These are phyloP conservation scores for Geotrichum bryndzae DNA, from an alignment of 1,139 yeast genomes.

Conservation along the genomic window DNA sequence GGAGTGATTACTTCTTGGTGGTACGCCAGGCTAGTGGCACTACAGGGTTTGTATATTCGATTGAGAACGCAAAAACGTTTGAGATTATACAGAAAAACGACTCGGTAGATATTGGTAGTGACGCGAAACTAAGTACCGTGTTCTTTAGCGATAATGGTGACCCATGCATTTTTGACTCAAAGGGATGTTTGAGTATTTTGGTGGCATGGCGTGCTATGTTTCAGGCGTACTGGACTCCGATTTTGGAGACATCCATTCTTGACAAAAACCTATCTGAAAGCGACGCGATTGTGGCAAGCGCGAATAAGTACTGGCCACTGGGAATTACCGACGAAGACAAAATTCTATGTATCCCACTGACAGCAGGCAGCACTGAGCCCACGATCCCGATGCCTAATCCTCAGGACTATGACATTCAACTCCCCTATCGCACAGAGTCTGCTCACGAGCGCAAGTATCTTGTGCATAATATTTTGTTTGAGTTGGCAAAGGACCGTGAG, in stretches of 20 bases:
- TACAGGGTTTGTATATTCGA: constrained; percentile 33
- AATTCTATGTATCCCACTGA: constrained; percentile 66
- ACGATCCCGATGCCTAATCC: constrained; percentile 77
- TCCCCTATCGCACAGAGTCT: constrained; percentile 44
- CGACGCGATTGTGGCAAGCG: constrained; percentile 33
- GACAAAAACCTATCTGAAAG: constrained; percentile 52
- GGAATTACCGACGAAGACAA: constrained; percentile 60
- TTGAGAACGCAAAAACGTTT: constrained; percentile 36
- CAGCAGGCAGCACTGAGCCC: constrained; percentile 50
- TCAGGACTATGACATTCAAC: constrained; percentile 60
- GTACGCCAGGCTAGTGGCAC: constrained; percentile 29
- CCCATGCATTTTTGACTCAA: constrained; percentile 79
- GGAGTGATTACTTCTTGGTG: constrained; percentile 43
- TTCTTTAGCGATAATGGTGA: constrained; percentile 81
- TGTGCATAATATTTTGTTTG: constrained; percentile 25
- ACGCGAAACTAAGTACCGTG: constrained; percentile 44
- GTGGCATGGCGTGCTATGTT: constrained; percentile 67
- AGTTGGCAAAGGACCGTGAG: constrained; percentile 26
- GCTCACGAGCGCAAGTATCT: constrained; percentile 14
- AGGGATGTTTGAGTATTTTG: constrained; percentile 63
- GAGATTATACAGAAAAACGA: constrained; percentile 38
- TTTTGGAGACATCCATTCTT: constrained; percentile 54
- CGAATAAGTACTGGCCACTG: constrained; percentile 71
- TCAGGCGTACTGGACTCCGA: constrained; percentile 64
- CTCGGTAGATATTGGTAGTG: constrained; percentile 26